A percentile compares a stretch with the other conserved stretches of the same genome.
Evolutionary conservation across 352 stramenopile species (phyloP).

Genomic region (Bremia lactucae): DNA sequence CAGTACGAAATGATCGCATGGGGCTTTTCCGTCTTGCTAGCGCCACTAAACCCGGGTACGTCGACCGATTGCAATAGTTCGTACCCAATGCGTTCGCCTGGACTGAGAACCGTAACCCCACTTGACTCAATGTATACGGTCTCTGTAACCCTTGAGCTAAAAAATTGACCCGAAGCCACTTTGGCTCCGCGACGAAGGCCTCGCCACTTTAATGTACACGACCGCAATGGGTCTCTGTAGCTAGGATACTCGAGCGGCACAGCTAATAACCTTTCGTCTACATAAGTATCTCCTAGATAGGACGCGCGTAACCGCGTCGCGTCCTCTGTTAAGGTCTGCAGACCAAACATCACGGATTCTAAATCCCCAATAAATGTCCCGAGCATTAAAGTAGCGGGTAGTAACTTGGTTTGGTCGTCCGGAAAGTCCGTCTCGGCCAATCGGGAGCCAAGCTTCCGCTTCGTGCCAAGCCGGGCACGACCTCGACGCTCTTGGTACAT

Average conservation of each 20-base stretch:
- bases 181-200: slow-evolving; percentile 9
- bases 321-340: slow-evolving; percentile 23
- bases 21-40: slow-evolving; percentile 1
- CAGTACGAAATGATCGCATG: slow-evolving; percentile 27
- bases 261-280: slow-evolving; percentile 22
- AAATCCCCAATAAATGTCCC: slow-evolving; percentile 21
- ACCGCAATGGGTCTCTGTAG: slow-evolving; percentile 14
- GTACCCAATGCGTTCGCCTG: slow-evolving; percentile 23
- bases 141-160: slow-evolving; percentile 8
- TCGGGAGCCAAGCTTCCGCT: slow-evolving; percentile 20
- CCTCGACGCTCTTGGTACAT: slow-evolving; percentile 22
- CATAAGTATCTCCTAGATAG: slow-evolving; percentile 16
- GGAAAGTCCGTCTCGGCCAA: slow-evolving; percentile 8
- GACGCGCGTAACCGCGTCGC: slow-evolving; percentile 15
- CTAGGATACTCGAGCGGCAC: slow-evolving; percentile 13
- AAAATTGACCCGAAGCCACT: slow-evolving; percentile 11
- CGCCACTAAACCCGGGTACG: slow-evolving; percentile 10
- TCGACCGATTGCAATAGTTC: slow-evolving; percentile 25
- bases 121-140: slow-evolving; percentile 26
- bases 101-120: slow-evolving; percentile 13
- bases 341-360: slow-evolving; percentile 26
- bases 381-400: slow-evolving; percentile 21
- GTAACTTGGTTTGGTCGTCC: slow-evolving; percentile 10
- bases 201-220: slow-evolving; percentile 25
- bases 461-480: slow-evolving; percentile 8